A percentile compares a stretch with the other conserved stretches of the same genome.
phyloP scores from a whole-genome alignment of 1,284 basidiomycete genomes.

The Pascua guehoae region DNA sequence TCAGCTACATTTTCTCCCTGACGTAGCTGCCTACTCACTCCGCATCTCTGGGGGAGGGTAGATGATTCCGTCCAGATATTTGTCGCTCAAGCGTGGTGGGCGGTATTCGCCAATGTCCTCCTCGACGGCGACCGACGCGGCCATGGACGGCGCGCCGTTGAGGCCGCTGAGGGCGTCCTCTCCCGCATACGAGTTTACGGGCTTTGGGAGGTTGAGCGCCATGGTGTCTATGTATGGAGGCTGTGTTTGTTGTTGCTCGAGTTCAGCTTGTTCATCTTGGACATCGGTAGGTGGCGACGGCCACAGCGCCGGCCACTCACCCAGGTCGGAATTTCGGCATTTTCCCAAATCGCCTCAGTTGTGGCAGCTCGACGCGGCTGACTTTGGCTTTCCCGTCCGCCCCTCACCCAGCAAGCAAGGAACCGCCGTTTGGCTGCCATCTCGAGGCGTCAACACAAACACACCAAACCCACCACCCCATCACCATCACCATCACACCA shows the following conservation, averaged over 20 bases:
- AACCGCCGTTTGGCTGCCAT: neutral
- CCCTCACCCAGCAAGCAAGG: neutral
- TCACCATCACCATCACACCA: slow-evolving; percentile 7
- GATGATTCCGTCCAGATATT: slow-evolving; percentile 76
- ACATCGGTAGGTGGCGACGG: neutral
- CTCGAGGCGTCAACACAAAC: slow-evolving; percentile 1
- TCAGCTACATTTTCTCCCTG: slow-evolving; percentile 6
- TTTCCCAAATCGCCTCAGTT: neutral
- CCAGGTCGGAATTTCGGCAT: neutral
- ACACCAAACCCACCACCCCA: slow-evolving; percentile 9
- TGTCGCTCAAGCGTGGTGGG: slow-evolving; percentile 54
- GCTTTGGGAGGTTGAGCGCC: slow-evolving; percentile 47
- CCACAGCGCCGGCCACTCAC: neutral
- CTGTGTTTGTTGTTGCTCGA: neutral
- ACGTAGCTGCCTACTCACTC: slow-evolving; percentile 56
- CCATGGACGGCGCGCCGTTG: slow-evolving; percentile 17
- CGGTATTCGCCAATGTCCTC: slow-evolving; percentile 32
- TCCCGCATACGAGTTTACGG: slow-evolving; percentile 44
- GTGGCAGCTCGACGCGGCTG: slow-evolving; percentile 1
- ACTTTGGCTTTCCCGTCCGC: slow-evolving; percentile 1
- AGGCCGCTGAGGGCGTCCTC: slow-evolving; percentile 40
- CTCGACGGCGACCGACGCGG: slow-evolving; percentile 21
- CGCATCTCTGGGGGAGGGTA: slow-evolving; percentile 89
- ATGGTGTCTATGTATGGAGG: slow-evolving; percentile 13
- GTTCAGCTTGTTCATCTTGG: neutral